These are phyloP conservation scores for Hypoxylon sp. DNA, from an alignment of 2,329 filamentous ascomycete species.

Conservation along the genomic window DNA sequence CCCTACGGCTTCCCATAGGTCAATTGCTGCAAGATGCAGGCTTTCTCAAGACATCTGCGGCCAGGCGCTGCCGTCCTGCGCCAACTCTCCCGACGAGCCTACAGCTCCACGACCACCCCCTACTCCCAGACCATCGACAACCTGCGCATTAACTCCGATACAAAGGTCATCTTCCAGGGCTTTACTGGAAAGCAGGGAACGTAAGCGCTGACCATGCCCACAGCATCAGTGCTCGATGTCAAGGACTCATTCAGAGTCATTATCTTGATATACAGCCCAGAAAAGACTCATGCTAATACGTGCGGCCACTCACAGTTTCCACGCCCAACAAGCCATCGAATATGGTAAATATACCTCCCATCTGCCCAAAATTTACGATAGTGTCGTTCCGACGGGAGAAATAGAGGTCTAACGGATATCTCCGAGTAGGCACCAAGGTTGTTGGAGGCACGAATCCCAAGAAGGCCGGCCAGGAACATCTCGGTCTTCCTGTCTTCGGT, in stretches of 20 bases:
- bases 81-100: conserved; percentile 77
- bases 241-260: conserved; percentile 4
- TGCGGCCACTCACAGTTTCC: conserved; percentile 77
- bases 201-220: conserved; percentile 64
- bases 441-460: conserved; percentile 99
- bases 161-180: conserved; percentile 96
- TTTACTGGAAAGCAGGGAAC: conserved; percentile 98
- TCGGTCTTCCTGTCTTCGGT: conserved; percentile 93
- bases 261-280: conserved; percentile 10
- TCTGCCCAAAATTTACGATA: conserved; percentile 28
- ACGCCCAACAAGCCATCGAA: conserved; percentile 97
- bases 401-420: conserved; percentile 52
- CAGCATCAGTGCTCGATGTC: background rate
- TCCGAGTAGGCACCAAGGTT: conserved; percentile 85
- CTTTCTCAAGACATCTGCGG: conserved; percentile 79
- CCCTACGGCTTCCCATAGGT: conserved; percentile 35
- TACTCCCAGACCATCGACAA: conserved; percentile 85
- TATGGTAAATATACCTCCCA: conserved; percentile 77
- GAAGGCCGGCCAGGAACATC: conserved; percentile 93
- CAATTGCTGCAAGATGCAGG: conserved; percentile 76
- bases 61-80: conserved; percentile 78
- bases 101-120: conserved; percentile 78
- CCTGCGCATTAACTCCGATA: conserved; percentile 92
- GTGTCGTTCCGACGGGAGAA: conserved; percentile 15
- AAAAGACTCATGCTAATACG: conserved; percentile 53